A percentile compares a stretch with the other conserved stretches of the same genome.
Evolutionary conservation across 1,139 yeast species (phyloP).

Genomic region (Blastobotrys raffinosifermentans): DNA sequence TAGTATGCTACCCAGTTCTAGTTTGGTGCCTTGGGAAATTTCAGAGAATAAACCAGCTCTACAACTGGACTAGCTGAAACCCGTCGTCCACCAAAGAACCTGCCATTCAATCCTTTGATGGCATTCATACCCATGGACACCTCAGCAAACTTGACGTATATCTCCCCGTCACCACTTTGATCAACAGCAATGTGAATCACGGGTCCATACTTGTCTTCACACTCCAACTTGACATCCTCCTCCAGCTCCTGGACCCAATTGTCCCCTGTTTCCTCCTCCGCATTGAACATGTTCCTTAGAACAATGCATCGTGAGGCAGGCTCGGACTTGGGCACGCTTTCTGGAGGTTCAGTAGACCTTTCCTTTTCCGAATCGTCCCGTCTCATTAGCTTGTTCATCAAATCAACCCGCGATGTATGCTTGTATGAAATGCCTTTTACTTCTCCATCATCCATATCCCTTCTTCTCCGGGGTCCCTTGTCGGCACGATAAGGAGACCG

Average conservation of each 20-base stretch:
- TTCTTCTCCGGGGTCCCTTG: too few species aligned
- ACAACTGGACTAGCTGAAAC: conserved; percentile 31
- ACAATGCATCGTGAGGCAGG: conserved; percentile 30
- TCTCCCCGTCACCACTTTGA: conserved; percentile 30
- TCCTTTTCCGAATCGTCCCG: conserved; percentile 23
- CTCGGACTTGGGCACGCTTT: conserved; percentile 7
- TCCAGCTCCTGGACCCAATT: conserved; percentile 34
- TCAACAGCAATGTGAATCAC: conserved; percentile 34
- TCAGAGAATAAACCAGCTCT: conserved; percentile 34
- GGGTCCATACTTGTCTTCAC: conserved; percentile 36
- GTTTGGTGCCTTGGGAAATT: too few species aligned
- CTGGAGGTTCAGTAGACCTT: neutral
- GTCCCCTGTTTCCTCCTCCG: conserved; percentile 33
- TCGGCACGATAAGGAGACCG: too few species aligned
- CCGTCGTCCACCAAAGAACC: conserved; percentile 35
- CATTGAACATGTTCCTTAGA: conserved; percentile 35
- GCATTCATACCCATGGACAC: conserved; percentile 30
- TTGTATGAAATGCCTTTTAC: conserved; percentile 24
- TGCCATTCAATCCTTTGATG: conserved; percentile 31
- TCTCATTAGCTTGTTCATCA: conserved; percentile 34
- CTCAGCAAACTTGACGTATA: conserved; percentile 31
- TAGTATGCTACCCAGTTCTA: too few species aligned
- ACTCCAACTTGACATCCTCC: conserved; percentile 35
- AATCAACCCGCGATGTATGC: conserved; percentile 27
- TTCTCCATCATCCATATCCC: conserved; percentile 30